A percentile compares a stretch with the other conserved stretches of the same genome.
phyloP scores from a whole-genome alignment of 2,329 filamentous ascomycete genomes.

The Fusarium clavum region DNA sequence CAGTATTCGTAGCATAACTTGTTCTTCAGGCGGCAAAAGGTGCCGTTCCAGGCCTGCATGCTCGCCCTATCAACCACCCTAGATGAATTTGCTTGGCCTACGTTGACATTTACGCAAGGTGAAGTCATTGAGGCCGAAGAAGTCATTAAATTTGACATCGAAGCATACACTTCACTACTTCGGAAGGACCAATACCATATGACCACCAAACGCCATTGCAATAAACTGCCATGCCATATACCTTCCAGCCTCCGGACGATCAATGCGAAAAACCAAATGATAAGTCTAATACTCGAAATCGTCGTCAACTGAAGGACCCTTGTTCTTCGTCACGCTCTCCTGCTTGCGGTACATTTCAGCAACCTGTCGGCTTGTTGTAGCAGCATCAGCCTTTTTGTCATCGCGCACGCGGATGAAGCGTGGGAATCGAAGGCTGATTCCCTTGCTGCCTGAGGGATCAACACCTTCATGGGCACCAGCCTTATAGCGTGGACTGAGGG shows the following conservation, averaged over 20 bases:
- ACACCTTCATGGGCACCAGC: slow-evolving; percentile 86
- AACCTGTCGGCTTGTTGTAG: slow-evolving; percentile 84
- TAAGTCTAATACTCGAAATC: slow-evolving; percentile 91
- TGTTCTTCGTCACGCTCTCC: slow-evolving; percentile 87
- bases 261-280: background rate
- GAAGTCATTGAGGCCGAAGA: background rate
- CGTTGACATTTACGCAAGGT: background rate
- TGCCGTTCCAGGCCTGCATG: background rate
- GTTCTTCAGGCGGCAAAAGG: no score
- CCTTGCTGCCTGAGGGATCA: slow-evolving; percentile 76
- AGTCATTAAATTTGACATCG: slow-evolving; percentile 3
- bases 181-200: background rate
- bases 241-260: background rate
- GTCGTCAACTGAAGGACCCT: slow-evolving; percentile 89
- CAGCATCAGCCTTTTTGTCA: slow-evolving; percentile 95
- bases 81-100: background rate
- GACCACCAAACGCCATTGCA: slow-evolving; percentile 28
- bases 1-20: background rate
- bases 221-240: slow-evolving; percentile 5
- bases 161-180: slow-evolving; percentile 11
- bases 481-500: slow-evolving; percentile 90
- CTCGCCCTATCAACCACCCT: background rate
- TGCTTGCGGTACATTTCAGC: slow-evolving; percentile 98
- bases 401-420: slow-evolving; percentile 91
- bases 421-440: slow-evolving; percentile 91